Base-by-base conservation (phyloP, 495 filamentous ascomycete genomes). In the Daldinia loculata region DNA sequence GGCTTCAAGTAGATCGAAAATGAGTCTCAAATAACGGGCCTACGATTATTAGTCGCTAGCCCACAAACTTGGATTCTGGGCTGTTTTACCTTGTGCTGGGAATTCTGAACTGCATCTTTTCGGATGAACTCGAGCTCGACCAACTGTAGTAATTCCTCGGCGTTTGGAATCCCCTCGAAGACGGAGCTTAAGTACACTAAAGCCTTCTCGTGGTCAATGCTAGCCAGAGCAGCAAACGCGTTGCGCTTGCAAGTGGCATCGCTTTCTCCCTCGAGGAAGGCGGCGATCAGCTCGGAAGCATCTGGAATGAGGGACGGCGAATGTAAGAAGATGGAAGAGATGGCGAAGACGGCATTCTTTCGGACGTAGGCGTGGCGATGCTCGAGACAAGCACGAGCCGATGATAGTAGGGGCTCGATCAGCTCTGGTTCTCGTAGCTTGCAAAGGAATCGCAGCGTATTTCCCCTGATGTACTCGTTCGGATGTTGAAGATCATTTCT, bases 181-280 rank as follows among this genome's bases (percentile, higher is more conserved):
- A 93, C 92, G n/a, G 88, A 87, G 79, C 88, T 91, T 38, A 99
- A 85, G 78, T 95, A 99, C 71, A 93, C 92, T 36, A 97, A 81
- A 0, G 96, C 93, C 78, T 92, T 97, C 61, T 96, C 91, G 80
- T 98, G 96, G 80, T 90, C 96, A 77, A 98, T 97, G 69, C 89
- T 90, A 74, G 90, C 87, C 38, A 99, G 85, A 7, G 96, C 95
- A 48, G 93, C 93, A 70, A 98, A 99, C 26, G 95, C 96, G 80
- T 99, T 99, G 72, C 96, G 88, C 86, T 97, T 98, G 90, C 95
- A 98, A 15, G 96, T 98, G 62, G 91, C 86, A 78, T 99, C 96
- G 69, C 87, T 97, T 81, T 99, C 96, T 43, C 87, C 86, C 66
- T 95, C 93, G 51, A 99, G 87, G 86, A 98, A 98, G 0, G 87